Percentiles rank a stretch among this genome's conserved stretches.
Conservation (phyloP, 495 filamentous ascomycete genomes). For the Emericellopsis terricola region DNA sequence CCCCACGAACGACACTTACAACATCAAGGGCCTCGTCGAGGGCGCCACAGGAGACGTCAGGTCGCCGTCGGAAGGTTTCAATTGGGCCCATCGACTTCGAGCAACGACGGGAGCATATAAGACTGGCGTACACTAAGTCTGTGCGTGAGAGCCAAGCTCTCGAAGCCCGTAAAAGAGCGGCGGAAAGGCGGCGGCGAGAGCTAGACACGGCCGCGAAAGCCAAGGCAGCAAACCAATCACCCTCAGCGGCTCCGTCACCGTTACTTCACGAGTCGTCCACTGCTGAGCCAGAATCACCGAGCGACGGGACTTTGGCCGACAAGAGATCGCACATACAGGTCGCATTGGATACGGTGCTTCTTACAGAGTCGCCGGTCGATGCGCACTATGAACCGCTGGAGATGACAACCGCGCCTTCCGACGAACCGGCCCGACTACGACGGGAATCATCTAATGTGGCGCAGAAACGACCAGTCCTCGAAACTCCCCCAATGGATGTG, state of each 20-base stretch:
- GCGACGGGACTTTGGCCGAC: conserved; percentile 6
- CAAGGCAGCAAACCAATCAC: conserved; percentile 5
- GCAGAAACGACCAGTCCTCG: too few relatives aligned
- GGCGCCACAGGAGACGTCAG: conserved; percentile 14
- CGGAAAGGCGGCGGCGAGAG: conserved; percentile 22
- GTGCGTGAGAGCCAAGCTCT: conserved; percentile 50
- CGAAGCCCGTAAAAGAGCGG: conserved; percentile 27
- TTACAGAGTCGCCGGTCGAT: too few relatives aligned
- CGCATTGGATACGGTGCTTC: too few relatives aligned
- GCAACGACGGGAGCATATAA: conserved; percentile 55
- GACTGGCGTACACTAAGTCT: conserved; percentile 62
- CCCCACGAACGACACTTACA: conserved; percentile 17
- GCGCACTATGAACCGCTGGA: too few relatives aligned
- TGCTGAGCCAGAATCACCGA: conserved; percentile 4
- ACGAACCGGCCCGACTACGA: too few relatives aligned
- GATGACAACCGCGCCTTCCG: too few relatives aligned
- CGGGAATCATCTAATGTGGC: too few relatives aligned
- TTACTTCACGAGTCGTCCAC: conserved; percentile 3
- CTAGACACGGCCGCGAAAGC: conserved; percentile 20
- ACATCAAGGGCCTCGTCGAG: conserved; percentile 16
- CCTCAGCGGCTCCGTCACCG: not conserved
- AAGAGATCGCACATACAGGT: too few relatives aligned
- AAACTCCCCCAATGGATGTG: conserved; percentile 54
- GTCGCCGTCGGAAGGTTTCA: conserved; percentile 25
- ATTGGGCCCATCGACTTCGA: conserved; percentile 63